A percentile compares a stretch with the other conserved stretches of the same genome.
These are phyloP conservation scores for Acacia acuminata DNA, from an alignment of 306 rosid genomes.

Conservation along the genomic window DNA sequence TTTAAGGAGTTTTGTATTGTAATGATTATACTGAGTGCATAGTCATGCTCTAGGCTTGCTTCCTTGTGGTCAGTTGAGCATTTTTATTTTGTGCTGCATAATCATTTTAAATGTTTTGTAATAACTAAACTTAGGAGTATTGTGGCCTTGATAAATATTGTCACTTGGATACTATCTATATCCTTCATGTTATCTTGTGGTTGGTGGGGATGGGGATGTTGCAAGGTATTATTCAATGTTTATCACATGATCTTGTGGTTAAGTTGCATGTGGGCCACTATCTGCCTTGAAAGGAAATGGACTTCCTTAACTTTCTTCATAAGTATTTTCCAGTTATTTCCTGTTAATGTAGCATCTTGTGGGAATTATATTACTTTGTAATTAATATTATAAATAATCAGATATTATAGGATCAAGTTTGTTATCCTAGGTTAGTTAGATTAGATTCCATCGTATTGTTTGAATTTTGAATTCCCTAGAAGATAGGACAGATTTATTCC, in stretches of 20 bases:
- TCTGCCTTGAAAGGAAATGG: not conserved
- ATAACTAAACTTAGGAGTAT: not conserved
- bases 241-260: not conserved
- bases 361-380: no score
- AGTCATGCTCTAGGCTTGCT: not conserved
- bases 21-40: not conserved
- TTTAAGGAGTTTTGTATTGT: not conserved
- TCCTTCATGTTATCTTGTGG: not conserved
- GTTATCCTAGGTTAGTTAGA: no score
- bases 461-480: no score
- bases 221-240: not conserved
- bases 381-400: no score
- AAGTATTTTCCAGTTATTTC: not conserved
- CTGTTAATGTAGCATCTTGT: not conserved
- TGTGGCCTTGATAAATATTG: not conserved
- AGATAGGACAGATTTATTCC: no score
- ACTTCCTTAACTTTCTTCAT: not conserved
- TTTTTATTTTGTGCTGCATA: not conserved
- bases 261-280: not conserved
- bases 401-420: no score
- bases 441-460: no score
- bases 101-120: not conserved
- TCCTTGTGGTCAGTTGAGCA: not conserved
- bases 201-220: not conserved
- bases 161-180: not conserved